Conservation (phyloP, 2,329 filamentous ascomycete genomes). For the Sporothrix sp. region DNA sequence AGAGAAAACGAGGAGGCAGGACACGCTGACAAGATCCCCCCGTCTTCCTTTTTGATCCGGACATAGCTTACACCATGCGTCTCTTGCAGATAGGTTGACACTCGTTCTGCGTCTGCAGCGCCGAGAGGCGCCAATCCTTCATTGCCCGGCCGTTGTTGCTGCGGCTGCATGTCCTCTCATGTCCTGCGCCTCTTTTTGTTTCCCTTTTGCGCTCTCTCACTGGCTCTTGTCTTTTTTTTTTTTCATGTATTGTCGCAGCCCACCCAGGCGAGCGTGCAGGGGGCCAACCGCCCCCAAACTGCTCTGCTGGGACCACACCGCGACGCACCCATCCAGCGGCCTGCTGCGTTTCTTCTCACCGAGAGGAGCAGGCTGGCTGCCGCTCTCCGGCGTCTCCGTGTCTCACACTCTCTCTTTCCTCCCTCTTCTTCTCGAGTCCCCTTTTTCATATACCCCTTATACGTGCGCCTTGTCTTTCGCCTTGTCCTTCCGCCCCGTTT, state of each 20-base stretch:
- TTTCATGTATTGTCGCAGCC: neutral
- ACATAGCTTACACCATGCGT: no score
- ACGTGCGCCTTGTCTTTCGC: neutral
- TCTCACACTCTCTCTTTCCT: neutral
- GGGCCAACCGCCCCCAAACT: neutral
- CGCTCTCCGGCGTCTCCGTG: neutral
- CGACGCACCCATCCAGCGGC: conserved; percentile 2
- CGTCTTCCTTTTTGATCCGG: neutral
- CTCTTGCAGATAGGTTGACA: no score
- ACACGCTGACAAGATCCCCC: neutral
- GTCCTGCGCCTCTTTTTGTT: neutral
- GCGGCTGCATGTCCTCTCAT: neutral
- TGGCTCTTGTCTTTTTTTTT: neutral
- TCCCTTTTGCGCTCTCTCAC: neutral
- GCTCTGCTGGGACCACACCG: neutral
- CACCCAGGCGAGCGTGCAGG: neutral
- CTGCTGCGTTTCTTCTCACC: no score
- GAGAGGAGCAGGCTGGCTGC: neutral
- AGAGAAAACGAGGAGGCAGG: neutral
- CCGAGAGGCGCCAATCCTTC: no score
- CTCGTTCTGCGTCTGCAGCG: no score
- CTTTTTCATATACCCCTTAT: neutral
- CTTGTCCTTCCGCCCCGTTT: neutral
- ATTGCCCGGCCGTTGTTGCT: neutral
- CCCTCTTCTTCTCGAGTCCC: neutral